Percentiles rank a stretch among this genome's conserved stretches.
phyloP scores from a whole-genome alignment of 2,329 filamentous ascomycete genomes.

The Juglanconis sp. region DNA sequence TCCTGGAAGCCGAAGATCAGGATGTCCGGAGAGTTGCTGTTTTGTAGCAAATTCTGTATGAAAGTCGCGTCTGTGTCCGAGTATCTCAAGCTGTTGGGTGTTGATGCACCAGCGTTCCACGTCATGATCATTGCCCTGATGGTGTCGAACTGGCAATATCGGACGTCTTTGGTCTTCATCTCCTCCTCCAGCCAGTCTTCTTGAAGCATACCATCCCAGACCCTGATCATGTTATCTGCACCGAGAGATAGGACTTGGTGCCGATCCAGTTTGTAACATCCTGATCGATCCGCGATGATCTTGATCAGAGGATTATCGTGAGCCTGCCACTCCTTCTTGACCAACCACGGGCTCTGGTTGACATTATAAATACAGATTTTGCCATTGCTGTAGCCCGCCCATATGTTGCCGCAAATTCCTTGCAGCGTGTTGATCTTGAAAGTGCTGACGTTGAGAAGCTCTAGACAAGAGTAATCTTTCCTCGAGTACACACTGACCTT shows the following conservation, averaged over 20 bases:
- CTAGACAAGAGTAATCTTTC: conserved; percentile 72
- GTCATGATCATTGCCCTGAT: conserved; percentile 79
- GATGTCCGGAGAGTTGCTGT: conserved; percentile 80
- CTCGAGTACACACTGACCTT: conserved; percentile 92
- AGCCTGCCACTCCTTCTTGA: conserved; percentile 93
- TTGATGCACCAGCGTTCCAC: conserved; percentile 96
- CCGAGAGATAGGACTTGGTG: conserved; percentile 84
- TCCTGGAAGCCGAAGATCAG: conserved; percentile 97
- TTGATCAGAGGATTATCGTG: conserved; percentile 80
- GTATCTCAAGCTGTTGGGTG: conserved; percentile 76
- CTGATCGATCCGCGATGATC: conserved; percentile 74
- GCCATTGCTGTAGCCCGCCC: conserved; percentile 93
- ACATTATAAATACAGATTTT: conserved; percentile 93
- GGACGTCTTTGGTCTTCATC: conserved; percentile 78
- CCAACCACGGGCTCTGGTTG: conserved; percentile 74
- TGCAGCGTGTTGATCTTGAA: conserved; percentile 92
- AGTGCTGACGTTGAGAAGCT: conserved; percentile 78
- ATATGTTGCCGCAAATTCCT: conserved; percentile 77
- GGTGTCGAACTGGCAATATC: conserved; percentile 84
- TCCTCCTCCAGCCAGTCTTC: conserved; percentile 91
- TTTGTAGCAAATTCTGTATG: conserved; percentile 73
- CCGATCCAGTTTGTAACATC: conserved; percentile 80
- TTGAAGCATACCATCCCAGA: conserved; percentile 91
- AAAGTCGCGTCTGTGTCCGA: conserved; percentile 70
- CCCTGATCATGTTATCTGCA: conserved; percentile 75